Evolutionary conservation across 345 rosid genomes (phyloP).

Genomic region (Salix udensis): DNA sequence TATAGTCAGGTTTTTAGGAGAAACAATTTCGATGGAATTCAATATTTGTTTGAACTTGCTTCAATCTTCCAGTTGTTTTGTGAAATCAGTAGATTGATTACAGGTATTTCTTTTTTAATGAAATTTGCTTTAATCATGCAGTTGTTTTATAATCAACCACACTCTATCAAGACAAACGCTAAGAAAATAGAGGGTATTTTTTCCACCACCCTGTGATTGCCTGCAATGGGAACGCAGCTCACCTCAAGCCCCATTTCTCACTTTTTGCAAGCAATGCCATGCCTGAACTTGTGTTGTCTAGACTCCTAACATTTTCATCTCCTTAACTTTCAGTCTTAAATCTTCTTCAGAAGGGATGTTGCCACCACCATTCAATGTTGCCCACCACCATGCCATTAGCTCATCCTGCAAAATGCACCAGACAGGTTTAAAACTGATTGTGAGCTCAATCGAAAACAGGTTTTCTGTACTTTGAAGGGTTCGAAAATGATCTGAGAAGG

Average conservation of each 20-base stretch:
- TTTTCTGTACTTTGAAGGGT: neutral
- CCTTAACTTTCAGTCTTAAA: conserved; percentile 45
- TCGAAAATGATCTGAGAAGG: neutral
- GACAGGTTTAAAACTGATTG: neutral
- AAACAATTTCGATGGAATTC: neutral
- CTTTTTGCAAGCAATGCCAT: neutral
- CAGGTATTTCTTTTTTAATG: neutral
- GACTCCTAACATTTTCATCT: conserved; percentile 56
- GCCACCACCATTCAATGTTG: conserved; percentile 26
- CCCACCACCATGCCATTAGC: conserved; percentile 73
- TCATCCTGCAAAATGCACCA: conserved; percentile 52
- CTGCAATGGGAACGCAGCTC: neutral
- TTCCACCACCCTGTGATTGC: no score
- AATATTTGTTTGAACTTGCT: neutral
- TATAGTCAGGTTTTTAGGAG: neutral
- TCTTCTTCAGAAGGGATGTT: conserved; percentile 54
- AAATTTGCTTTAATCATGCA: no score
- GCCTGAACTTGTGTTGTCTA: conserved; percentile 4
- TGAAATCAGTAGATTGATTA: neutral
- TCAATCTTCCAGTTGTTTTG: neutral
- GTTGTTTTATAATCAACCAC: no score
- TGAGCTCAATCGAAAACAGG: neutral
- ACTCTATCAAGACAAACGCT: no score
- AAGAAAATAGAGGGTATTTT: no score
- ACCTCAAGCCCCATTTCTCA: neutral